Conservation (phyloP, 2,329 filamentous ascomycete species). For the Ascocoryne sarcoides region DNA sequence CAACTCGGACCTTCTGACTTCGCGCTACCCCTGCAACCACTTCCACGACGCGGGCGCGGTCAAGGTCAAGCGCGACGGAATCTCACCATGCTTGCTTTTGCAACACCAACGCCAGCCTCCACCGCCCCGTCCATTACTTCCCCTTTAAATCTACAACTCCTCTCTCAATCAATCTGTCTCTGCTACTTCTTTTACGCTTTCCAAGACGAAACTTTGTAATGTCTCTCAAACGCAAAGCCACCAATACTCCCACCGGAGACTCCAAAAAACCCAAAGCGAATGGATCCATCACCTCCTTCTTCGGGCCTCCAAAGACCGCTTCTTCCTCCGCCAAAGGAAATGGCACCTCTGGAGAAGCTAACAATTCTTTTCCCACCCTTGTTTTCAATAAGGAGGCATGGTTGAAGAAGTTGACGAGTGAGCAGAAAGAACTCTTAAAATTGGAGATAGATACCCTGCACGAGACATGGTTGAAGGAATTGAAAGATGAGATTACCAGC, state of each 20-base stretch:
- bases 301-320: slow-evolving; percentile 47
- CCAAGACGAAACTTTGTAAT: slow-evolving; percentile 14
- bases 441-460: slow-evolving; percentile 90
- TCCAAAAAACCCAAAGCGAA: slow-evolving; percentile 67
- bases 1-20: no score
- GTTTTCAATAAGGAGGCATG: slow-evolving; percentile 88
- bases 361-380: slow-evolving; percentile 10
- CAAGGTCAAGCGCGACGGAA: no score
- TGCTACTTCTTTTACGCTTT: slow-evolving; percentile 9
- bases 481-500: slow-evolving; percentile 77
- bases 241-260: slow-evolving; percentile 38
- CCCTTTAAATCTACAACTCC: no score
- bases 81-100: no score
- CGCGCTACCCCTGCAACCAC: no score
- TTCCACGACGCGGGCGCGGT: no score
- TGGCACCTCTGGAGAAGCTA: slow-evolving; percentile 7
- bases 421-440: slow-evolving; percentile 74
- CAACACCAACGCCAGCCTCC: no score
- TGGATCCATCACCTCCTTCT: slow-evolving; percentile 82
- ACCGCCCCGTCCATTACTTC: no score
- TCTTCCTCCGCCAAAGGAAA: slow-evolving; percentile 35
- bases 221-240: slow-evolving; percentile 59
- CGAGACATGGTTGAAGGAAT: slow-evolving; percentile 79
- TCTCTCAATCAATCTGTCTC: slow-evolving; percentile 14
- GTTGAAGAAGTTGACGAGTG: slow-evolving; percentile 67